These are phyloP conservation scores for Saxispiralis lemnorum DNA, from an alignment of 495 filamentous ascomycete species.

Conservation along the genomic window DNA sequence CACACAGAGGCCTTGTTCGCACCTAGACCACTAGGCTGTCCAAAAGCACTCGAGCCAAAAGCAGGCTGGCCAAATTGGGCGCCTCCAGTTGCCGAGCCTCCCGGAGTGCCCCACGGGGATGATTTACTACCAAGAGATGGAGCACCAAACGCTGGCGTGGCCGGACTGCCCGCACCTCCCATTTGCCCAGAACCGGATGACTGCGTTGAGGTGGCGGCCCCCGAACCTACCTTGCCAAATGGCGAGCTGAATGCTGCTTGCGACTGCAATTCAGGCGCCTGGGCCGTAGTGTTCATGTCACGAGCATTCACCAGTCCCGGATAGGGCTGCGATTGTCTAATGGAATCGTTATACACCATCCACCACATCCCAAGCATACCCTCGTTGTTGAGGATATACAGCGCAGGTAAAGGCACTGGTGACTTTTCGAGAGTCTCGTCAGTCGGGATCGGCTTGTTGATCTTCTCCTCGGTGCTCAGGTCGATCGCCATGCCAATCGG, in stretches of 20 bases:
- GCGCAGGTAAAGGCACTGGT: constrained; percentile 62
- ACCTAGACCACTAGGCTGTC: constrained; percentile 13
- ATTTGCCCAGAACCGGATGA: too few species aligned
- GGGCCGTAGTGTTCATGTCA: constrained; percentile 3
- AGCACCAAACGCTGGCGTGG: constrained; percentile 9
- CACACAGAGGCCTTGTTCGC: constrained; percentile 12
- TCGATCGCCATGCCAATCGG: constrained; percentile 69
- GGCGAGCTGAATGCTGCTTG: too few species aligned
- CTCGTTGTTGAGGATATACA: constrained; percentile 78
- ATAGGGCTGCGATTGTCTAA: constrained; percentile 55
- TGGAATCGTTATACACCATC: constrained; percentile 73
- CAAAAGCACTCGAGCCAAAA: constrained; percentile 14
- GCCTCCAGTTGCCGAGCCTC: background rate
- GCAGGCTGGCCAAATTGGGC: constrained; percentile 7
- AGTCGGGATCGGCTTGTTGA: constrained; percentile 55
- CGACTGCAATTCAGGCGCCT: too few species aligned
- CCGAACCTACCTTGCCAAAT: too few species aligned
- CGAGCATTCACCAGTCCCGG: constrained; percentile 41
- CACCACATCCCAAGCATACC: constrained; percentile 77
- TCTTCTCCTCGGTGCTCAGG: constrained; percentile 61
- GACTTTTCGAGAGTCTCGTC: constrained; percentile 58
- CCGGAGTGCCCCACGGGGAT: too few species aligned
- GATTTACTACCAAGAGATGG: background rate
- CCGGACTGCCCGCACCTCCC: background rate
- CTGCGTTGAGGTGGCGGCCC: too few species aligned